phyloP scores from a whole-genome alignment of 108 stramenopile genomes.

The Stephanodiscus minutulus region DNA sequence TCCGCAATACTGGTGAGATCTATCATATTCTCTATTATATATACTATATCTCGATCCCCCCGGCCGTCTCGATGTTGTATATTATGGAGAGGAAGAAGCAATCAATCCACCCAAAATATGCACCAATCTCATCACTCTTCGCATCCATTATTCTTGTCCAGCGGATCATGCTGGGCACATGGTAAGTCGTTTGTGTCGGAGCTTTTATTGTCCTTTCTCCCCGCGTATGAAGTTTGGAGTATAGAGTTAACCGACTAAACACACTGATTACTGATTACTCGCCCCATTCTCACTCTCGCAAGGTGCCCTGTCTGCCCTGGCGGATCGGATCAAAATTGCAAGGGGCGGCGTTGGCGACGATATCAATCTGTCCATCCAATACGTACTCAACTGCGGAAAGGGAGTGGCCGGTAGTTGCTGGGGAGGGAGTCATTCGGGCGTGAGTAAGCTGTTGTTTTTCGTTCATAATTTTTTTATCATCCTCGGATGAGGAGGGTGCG shows the following conservation, averaged over 20 bases:
- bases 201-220: too few relatives aligned
- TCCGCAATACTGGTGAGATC: conserved; percentile 57
- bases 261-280: too few relatives aligned
- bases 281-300: too few relatives aligned
- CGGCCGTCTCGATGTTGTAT: too few relatives aligned
- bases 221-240: background rate
- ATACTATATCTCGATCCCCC: too few relatives aligned
- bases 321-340: conserved; percentile 93
- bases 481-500: too few relatives aligned
- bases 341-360: conserved; percentile 55
- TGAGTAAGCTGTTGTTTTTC: conserved; percentile 57
- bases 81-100: too few relatives aligned
- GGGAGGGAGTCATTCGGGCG: conserved; percentile 65
- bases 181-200: conserved; percentile 8
- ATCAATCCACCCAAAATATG: conserved; percentile 11
- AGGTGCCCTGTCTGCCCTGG: conserved; percentile 66
- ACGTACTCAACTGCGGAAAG: conserved; percentile 79
- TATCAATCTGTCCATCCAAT: conserved; percentile 75
- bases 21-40: too few relatives aligned
- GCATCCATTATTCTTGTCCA: too few relatives aligned
- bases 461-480: too few relatives aligned
- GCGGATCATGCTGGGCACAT: conserved; percentile 28
- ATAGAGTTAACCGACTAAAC: background rate
- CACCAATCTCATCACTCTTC: conserved; percentile 14
- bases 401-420: conserved; percentile 65